Conservation (phyloP, 2,329 filamentous ascomycete species). For the Fusarium gaditjirri region DNA sequence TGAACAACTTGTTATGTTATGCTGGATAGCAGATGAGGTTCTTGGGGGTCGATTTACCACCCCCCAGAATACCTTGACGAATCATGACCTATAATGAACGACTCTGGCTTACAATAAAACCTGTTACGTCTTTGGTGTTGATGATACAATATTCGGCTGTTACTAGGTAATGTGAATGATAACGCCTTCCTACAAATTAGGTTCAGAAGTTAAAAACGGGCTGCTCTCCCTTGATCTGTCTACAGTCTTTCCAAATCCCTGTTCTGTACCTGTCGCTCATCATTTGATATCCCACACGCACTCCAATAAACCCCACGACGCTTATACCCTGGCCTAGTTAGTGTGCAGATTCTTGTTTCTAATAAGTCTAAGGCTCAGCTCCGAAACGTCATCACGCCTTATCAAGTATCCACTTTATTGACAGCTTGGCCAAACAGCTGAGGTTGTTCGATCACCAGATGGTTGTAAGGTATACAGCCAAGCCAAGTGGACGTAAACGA, state of each 20-base stretch:
- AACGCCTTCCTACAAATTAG: not conserved
- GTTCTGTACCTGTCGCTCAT: conserved; percentile 11
- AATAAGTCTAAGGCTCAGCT: not conserved
- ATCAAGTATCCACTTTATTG: not conserved
- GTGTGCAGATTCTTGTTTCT: conserved; percentile 7
- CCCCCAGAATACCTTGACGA: conserved; percentile 36
- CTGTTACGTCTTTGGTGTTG: not conserved
- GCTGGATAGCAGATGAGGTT: conserved; percentile 10
- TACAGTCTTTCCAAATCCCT: not conserved
- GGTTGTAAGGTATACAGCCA: not conserved
- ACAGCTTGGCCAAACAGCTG: not conserved
- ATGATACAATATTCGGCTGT: not conserved
- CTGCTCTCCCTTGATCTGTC: not conserved
- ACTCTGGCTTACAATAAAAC: not conserved
- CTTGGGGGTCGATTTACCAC: conserved; percentile 10
- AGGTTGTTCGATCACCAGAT: not conserved
- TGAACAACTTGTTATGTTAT: conserved; percentile 9
- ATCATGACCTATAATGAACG: conserved; percentile 41
- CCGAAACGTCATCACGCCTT: conserved; percentile 10
- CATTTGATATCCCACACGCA: not conserved
- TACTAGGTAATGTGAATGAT: not conserved
- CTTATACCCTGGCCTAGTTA: not conserved
- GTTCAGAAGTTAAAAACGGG: not conserved
- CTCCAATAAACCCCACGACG: not conserved
- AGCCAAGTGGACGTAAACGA: not conserved